Evolutionary conservation across 2,329 filamentous ascomycete genomes (phyloP), one percentile per base, ranked within the genome.

Genomic region (Didymella keratinophila): DNA sequence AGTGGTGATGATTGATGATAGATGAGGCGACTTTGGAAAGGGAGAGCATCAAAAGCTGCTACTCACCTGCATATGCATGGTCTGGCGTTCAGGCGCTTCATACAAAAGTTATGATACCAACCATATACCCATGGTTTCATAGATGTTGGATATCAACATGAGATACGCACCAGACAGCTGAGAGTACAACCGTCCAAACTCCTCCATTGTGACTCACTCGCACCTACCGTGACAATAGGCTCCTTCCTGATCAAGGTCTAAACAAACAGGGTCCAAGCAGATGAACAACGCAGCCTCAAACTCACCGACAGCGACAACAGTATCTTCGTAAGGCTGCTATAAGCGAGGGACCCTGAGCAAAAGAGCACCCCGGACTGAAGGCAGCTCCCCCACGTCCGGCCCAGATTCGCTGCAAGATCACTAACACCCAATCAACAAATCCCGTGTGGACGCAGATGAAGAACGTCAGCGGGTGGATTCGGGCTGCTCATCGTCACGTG

Each of bases 81-180:
- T 66, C 47, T 47, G 71, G 71, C 68, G 69, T 72, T 71, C 27
- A 63, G 66, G 65, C 62, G 63, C 63, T 60, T 68, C 60, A 62
- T 62, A 63, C 49, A 64, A 66, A 70, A 67, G 61, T 64, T 62
- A 61, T 65, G 66, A 71, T 70, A 69, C 59, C 66, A 68, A 63
- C 50, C 56, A 69, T 52, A 58, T 44, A 58, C 46, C 44, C 43
- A 54, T 63, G 63, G 60, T 64, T 64, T 56, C 36, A 64, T 44
- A 56, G 50, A 53, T 44, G 30, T 28, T 20, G 14, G 14, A 51
- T 23, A 16, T 34, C 39, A 41, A 46, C 39, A 51, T 34, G 37
- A 44, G 32, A 27, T 20, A 20, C 14, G 44, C 44, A 14, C 23
- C 28, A 25, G 36, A 28, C 43, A 47, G 28, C 36, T 32, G 28